These are phyloP conservation scores for Fraxinus excelsior DNA, from an alignment of 257 asterid species.

Conservation along the genomic window DNA sequence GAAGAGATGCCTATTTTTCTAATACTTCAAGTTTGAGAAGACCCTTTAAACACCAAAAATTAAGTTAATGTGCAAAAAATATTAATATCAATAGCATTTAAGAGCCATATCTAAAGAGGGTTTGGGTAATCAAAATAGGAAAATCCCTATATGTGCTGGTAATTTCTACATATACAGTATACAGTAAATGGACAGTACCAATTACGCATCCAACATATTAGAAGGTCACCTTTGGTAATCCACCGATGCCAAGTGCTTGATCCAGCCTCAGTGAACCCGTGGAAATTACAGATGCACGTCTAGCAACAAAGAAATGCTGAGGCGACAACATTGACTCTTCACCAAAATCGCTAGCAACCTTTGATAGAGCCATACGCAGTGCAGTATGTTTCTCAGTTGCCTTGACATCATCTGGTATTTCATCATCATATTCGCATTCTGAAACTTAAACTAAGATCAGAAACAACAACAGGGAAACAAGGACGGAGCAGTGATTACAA, in stretches of 20 bases:
- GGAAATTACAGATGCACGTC: constrained; percentile 78
- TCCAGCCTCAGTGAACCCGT: constrained; percentile 91
- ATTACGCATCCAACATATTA: not conserved
- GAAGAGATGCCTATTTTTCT: not conserved
- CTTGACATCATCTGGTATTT: constrained; percentile 53
- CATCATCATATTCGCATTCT: constrained; percentile 65
- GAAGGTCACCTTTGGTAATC: constrained; percentile 81
- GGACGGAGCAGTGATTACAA: not conserved
- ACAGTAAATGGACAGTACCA: constrained; percentile 5
- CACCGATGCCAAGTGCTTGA: constrained; percentile 93
- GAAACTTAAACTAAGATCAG: constrained; percentile 43
- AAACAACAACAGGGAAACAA: constrained; percentile 15
- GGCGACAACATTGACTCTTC: constrained; percentile 82
- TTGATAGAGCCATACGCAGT: constrained; percentile 68
- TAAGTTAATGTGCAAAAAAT: constrained; percentile 4
- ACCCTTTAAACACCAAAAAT: not conserved
- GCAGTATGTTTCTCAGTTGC: constrained; percentile 70
- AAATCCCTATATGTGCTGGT: not conserved
- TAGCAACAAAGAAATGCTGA: constrained; percentile 81
- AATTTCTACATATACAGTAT: not conserved
- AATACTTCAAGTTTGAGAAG: not conserved
- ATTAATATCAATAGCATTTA: not conserved
- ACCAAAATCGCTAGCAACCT: constrained; percentile 69
- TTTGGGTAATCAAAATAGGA: not conserved
- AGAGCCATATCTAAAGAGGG: not conserved